Evolutionary conservation across 2,329 filamentous ascomycete genomes (phyloP), one percentile per base, ranked within the genome.

Genomic region (Aspergillus ruber): DNA sequence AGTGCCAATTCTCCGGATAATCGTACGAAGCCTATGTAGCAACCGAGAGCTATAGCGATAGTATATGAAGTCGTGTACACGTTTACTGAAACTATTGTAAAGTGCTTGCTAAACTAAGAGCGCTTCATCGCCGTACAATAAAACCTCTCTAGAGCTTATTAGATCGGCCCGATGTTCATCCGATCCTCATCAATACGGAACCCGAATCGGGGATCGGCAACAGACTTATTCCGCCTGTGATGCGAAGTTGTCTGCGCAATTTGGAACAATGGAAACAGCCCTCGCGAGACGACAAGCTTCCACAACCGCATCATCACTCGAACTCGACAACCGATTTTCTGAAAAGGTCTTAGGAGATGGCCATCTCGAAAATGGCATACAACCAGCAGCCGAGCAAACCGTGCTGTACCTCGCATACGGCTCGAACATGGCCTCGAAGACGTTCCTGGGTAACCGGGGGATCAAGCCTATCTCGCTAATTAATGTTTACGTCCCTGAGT

Each of bases 351-450:
- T 50, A 3, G 17, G 33, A 38, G 1, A 6, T 20, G 27, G 40
- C 13, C 17, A 10, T 8, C 29, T 42, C 21, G 36, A 46, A 25
- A 27, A 47, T 27, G 39, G 36, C 23, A 40, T 33, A 21, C 5
- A 32, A 17, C 18, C 20, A 6, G 9, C 47, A 17, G 33, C 51
- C n/a, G 51, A 62, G 32, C 52, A 73, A 35, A 86, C 85, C 1
- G 76, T 90, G 21, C 78, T 90, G 44, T 91, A 91, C 66, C 80
- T 91, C 18, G 91, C 90, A 9, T 97, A 96, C 65, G 93, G 91
- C 56, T 95, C 90, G 45, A 97, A 97, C 66, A 80, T 97, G 52
- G 82, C 79, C 51, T 81, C 84, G 12, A 74, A 88, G 64, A 94
- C 87, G 0, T 96, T 97, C 67, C 77, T 84, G 42, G 87, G 86